A percentile compares a stretch with the other conserved stretches of the same genome.
These are phyloP conservation scores for Scheffersomyces stipitis DNA, from an alignment of 805 yeast species.

Conservation along the genomic window DNA sequence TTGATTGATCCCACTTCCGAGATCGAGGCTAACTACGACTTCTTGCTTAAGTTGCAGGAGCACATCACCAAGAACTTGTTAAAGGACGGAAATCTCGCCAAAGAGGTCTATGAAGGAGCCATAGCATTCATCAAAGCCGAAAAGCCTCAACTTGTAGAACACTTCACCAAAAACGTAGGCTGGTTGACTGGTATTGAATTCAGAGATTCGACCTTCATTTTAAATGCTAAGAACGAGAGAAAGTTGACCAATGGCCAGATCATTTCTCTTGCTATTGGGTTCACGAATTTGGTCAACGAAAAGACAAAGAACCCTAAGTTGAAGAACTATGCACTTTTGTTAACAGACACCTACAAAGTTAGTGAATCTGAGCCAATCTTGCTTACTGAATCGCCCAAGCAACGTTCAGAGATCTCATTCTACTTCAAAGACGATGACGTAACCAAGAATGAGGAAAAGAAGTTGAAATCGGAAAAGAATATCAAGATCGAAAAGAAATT, in stretches of 20 bases:
- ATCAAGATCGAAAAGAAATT: conserved; percentile 28
- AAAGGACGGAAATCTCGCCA: conserved; percentile 68
- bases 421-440: conserved; percentile 65
- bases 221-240: conserved; percentile 73
- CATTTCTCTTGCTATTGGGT: conserved; percentile 75
- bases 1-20: conserved; percentile 84
- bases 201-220: conserved; percentile 72
- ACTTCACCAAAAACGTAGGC: conserved; percentile 79
- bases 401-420: conserved; percentile 74
- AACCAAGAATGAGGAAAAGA: conserved; percentile 17
- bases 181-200: conserved; percentile 89
- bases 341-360: conserved; percentile 80
- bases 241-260: conserved; percentile 69
- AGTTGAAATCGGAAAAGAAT: conserved; percentile 42
- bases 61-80: conserved; percentile 54
- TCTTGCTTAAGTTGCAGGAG: conserved; percentile 67
- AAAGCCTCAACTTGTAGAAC: conserved; percentile 62
- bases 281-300: conserved; percentile 56
- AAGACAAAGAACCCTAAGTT: conserved; percentile 46
- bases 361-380: conserved; percentile 59
- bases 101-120: conserved; percentile 64
- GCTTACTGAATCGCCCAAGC: conserved; percentile 73
- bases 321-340: conserved; percentile 65
- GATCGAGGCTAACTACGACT: conserved; percentile 77
- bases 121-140: conserved; percentile 52